A percentile compares a stretch with the other conserved stretches of the same genome.
These are phyloP conservation scores for Magnusiomyces sp. DNA, from an alignment of 1,139 yeast genomes.

Conservation along the genomic window DNA sequence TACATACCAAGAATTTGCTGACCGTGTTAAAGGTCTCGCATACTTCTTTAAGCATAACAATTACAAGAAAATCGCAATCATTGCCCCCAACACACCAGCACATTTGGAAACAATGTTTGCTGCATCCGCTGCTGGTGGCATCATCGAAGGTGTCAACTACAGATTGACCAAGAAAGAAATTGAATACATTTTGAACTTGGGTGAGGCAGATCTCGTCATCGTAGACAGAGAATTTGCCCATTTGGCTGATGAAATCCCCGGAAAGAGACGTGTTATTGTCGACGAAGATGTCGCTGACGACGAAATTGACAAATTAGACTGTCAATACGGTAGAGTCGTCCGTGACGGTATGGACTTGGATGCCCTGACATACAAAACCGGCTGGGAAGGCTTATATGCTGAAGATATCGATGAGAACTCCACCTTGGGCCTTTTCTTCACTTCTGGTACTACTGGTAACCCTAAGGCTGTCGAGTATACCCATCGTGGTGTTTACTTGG, in stretches of 20 bases:
- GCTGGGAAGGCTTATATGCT: constrained; percentile 24
- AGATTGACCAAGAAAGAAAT: constrained; percentile 30
- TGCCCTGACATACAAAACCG: constrained; percentile 9
- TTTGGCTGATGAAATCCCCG: constrained; percentile 20
- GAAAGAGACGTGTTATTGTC: constrained; percentile 21
- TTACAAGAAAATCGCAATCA: constrained; percentile 28
- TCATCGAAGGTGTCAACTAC: constrained; percentile 32
- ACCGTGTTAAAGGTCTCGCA: constrained; percentile 29
- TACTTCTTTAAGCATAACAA: constrained; percentile 25
- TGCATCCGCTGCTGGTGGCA: constrained; percentile 30
- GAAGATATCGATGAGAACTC: constrained; percentile 28
- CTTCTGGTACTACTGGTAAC: constrained; percentile 71
- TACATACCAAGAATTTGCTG: constrained; percentile 27
- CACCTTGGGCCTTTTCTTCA: constrained; percentile 38
- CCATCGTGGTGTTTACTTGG: constrained; percentile 37
- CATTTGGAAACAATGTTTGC: constrained; percentile 33
- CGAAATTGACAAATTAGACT: constrained; percentile 16
- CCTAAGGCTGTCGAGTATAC: constrained; percentile 69
- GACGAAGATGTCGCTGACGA: constrained; percentile 27
- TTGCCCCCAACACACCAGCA: constrained; percentile 35
- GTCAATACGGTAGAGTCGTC: constrained; percentile 25
- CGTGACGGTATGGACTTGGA: constrained; percentile 22
- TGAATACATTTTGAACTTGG: constrained; percentile 28
- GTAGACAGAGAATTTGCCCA: constrained; percentile 30
- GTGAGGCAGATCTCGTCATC: constrained; percentile 30